Evolutionary conservation across 331 rosid species (phyloP).

Genomic region (Malus hybrid): DNA sequence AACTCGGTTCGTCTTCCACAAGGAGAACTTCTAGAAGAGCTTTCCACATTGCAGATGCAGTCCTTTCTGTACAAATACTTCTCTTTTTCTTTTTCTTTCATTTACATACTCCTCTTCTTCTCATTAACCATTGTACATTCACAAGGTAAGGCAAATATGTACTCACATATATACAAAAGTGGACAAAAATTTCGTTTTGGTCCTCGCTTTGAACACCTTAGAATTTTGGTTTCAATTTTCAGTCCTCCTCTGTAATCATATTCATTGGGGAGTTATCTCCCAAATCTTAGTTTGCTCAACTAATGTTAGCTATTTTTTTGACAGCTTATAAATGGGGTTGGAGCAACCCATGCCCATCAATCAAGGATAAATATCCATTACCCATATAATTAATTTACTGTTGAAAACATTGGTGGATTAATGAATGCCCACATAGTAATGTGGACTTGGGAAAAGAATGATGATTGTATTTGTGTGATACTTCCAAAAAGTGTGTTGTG

Average conservation of each 20-base stretch:
- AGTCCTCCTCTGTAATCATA: neutral
- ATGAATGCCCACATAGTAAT: too few relatives aligned
- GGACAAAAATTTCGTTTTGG: neutral
- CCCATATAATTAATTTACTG: too few relatives aligned
- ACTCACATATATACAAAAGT: neutral
- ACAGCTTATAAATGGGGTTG: neutral
- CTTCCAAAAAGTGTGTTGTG: too few relatives aligned
- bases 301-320: neutral
- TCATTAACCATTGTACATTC: neutral
- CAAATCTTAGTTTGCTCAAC: neutral
- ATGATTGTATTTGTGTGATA: too few relatives aligned
- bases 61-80: neutral
- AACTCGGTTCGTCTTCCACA: slow-evolving; percentile 79
- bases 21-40: slow-evolving; percentile 76
- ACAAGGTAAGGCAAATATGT: neutral
- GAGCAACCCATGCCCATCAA: too few relatives aligned
- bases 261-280: neutral
- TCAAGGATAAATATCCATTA: too few relatives aligned
- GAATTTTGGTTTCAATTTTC: neutral
- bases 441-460: too few relatives aligned
- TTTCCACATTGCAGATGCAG: neutral
- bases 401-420: too few relatives aligned
- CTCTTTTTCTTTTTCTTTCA: neutral
- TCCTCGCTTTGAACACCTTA: neutral
- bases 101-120: neutral